Percentiles rank a stretch among this genome's conserved stretches.
phyloP scores from a whole-genome alignment of 2,329 filamentous ascomycete species.

The Ophiostoma triangulosporum region DNA sequence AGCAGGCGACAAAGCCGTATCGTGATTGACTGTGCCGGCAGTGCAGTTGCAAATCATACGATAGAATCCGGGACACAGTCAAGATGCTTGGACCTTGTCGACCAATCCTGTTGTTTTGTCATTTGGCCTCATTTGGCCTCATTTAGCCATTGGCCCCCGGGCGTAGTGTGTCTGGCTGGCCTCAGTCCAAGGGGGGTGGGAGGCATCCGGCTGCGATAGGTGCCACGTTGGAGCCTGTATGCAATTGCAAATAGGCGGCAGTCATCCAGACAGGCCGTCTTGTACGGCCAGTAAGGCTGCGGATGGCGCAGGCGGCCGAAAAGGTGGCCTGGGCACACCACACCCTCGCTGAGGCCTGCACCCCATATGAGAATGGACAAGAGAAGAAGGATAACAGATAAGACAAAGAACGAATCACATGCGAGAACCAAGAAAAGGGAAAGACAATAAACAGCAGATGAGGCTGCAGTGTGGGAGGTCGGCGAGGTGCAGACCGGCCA shows the following conservation, averaged over 20 bases:
- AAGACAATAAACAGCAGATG: neutral
- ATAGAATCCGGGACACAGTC: neutral
- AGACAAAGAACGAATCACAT: neutral
- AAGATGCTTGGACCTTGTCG: too few species aligned
- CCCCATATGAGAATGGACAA: neutral
- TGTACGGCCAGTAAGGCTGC: neutral
- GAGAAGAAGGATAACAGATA: neutral
- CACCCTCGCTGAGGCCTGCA: neutral
- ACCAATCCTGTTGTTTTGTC: too few species aligned
- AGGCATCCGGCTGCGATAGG: neutral
- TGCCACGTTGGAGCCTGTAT: neutral
- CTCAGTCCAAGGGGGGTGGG: neutral
- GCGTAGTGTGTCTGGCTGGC: neutral
- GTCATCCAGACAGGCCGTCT: neutral
- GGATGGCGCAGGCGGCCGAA: neutral
- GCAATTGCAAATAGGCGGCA: neutral
- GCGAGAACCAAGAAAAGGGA: neutral
- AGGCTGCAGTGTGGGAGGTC: neutral
- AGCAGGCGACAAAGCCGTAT: neutral
- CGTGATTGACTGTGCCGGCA: too few species aligned
- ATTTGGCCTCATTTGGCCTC: too few species aligned
- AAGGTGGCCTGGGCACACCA: neutral
- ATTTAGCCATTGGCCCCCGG: too few species aligned
- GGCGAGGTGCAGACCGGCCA: neutral
- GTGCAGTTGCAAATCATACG: neutral